A percentile compares a stretch with the other conserved stretches of the same genome.
Evolutionary conservation across 331 rosid genomes (phyloP).

Genomic region (Acacia pycnantha): DNA sequence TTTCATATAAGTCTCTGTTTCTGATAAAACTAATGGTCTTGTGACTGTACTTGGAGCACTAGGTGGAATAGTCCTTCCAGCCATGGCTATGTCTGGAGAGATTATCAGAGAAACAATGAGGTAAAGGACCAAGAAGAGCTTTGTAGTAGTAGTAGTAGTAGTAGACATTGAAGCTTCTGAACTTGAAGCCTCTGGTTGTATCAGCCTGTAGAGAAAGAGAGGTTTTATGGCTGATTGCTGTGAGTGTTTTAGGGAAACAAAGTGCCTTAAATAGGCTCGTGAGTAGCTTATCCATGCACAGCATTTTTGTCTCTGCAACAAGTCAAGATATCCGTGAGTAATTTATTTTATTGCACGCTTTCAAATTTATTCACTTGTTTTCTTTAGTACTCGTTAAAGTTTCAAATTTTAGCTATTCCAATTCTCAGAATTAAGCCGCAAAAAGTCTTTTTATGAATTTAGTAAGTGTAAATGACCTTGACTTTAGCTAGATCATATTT

Average conservation of each 20-base stretch:
- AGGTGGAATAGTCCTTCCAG: constrained; percentile 64
- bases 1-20: constrained; percentile 41
- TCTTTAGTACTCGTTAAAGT: neutral
- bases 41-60: constrained; percentile 88
- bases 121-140: constrained; percentile 23
- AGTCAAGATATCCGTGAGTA: constrained; percentile 63
- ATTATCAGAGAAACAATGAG: constrained; percentile 34
- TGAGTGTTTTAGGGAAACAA: constrained; percentile 25
- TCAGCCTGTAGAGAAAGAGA: neutral
- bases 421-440: neutral
- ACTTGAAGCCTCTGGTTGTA: neutral
- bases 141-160: constrained; percentile 11
- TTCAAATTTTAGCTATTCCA: neutral
- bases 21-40: constrained; percentile 53
- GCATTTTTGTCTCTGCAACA: constrained; percentile 25
- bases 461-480: neutral
- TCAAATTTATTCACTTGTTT: constrained; percentile 13
- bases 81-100: constrained; percentile 36
- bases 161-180: constrained; percentile 31
- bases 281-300: constrained; percentile 35
- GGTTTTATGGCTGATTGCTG: constrained; percentile 32
- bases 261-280: constrained; percentile 81
- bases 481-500: neutral
- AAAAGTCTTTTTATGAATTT: neutral
- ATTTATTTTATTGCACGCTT: constrained; percentile 39